These are phyloP conservation scores for Cyberlindnera mississippiensis DNA, from an alignment of 805 yeast species.

Conservation along the genomic window DNA sequence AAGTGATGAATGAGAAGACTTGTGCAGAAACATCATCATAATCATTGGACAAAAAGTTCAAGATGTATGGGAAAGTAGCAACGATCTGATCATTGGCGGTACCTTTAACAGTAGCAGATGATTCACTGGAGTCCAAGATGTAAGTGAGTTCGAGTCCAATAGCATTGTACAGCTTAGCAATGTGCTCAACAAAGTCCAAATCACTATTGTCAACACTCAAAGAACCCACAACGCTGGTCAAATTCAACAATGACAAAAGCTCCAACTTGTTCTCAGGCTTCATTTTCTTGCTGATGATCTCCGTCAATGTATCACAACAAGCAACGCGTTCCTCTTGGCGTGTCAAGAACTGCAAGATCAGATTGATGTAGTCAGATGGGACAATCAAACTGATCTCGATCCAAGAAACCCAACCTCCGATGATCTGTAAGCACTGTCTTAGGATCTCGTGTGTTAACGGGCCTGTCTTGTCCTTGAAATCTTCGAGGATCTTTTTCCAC, in stretches of 20 bases:
- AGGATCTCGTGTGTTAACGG: slow-evolving; percentile 43
- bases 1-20: slow-evolving; percentile 76
- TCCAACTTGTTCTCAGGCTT: slow-evolving; percentile 60
- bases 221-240: slow-evolving; percentile 49
- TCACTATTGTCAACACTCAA: slow-evolving; percentile 42
- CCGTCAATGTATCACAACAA: slow-evolving; percentile 46
- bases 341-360: slow-evolving; percentile 64
- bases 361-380: slow-evolving; percentile 24
- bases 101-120: slow-evolving; percentile 33
- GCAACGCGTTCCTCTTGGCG: slow-evolving; percentile 13
- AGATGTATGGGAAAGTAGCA: slow-evolving; percentile 66
- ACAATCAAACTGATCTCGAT: slow-evolving; percentile 38
- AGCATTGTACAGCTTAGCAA: slow-evolving; percentile 69
- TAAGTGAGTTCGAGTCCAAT: slow-evolving; percentile 74
- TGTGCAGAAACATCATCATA: slow-evolving; percentile 86
- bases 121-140: slow-evolving; percentile 55
- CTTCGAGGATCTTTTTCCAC: slow-evolving; percentile 60
- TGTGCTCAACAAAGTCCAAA: slow-evolving; percentile 67
- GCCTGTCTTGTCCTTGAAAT: slow-evolving; percentile 29
- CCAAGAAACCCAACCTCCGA: slow-evolving; percentile 92
- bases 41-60: slow-evolving; percentile 71
- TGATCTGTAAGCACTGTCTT: slow-evolving; percentile 54
- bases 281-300: slow-evolving; percentile 76
- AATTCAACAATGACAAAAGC: slow-evolving; percentile 61
- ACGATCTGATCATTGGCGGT: slow-evolving; percentile 48